These are phyloP conservation scores for Xanthoconium separans DNA, from an alignment of 1,284 basidiomycete species.

Conservation along the genomic window DNA sequence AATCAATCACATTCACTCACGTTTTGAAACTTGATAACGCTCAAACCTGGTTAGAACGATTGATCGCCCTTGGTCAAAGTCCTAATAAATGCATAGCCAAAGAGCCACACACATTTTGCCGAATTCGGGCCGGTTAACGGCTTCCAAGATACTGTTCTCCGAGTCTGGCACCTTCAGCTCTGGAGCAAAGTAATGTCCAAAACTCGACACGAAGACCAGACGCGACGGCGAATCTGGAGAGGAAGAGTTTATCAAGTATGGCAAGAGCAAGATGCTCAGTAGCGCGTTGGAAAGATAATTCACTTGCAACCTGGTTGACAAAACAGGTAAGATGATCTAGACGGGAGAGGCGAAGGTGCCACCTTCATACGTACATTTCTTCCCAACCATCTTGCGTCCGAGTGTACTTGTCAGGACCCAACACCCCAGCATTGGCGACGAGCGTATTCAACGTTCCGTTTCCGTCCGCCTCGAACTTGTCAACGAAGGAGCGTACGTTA, in stretches of 20 bases:
- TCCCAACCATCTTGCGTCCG: constrained; percentile 30
- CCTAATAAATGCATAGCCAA: neutral
- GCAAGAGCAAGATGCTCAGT: constrained; percentile 27
- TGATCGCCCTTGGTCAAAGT: neutral
- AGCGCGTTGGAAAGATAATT: constrained; percentile 32
- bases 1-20: constrained; percentile 21
- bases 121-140: constrained; percentile 15
- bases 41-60: neutral
- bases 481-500: constrained; percentile 22
- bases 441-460: constrained; percentile 17
- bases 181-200: constrained; percentile 10
- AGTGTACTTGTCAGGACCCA: constrained; percentile 2
- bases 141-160: constrained; percentile 14
- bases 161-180: neutral
- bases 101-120: constrained; percentile 9
- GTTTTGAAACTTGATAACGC: constrained; percentile 36
- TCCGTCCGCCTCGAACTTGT: constrained; percentile 18
- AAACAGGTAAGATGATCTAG: neutral
- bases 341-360: neutral
- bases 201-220: constrained; percentile 27
- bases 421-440: constrained; percentile 25
- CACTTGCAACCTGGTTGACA: constrained; percentile 26
- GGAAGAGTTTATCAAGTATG: constrained; percentile 23
- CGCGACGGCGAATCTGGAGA: constrained; percentile 20
- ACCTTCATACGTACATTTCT: constrained; percentile 13